Conservation (phyloP, 2,329 filamentous ascomycete species). For the Fusarium oligoseptatum region DNA sequence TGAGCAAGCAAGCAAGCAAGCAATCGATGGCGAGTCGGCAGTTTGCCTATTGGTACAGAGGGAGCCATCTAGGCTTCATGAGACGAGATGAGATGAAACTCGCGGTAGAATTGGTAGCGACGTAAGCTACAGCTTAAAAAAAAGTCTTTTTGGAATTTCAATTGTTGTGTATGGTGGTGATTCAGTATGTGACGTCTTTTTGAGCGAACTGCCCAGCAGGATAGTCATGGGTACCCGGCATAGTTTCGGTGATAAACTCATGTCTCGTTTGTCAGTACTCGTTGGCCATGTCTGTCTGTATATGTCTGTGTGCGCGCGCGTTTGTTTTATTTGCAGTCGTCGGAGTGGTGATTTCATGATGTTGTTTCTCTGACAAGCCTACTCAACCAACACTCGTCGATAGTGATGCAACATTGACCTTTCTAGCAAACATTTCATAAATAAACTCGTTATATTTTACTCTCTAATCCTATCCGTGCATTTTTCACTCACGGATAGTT, state of each 20-base stretch:
- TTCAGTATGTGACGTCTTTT: not conserved
- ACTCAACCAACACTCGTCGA: not conserved
- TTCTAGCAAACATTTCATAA: not conserved
- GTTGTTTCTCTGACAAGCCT: not conserved
- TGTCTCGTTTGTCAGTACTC: not conserved
- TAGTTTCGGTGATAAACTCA: not conserved
- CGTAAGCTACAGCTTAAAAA: slow-evolving; percentile 23
- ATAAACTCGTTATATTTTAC: not conserved
- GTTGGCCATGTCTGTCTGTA: not conserved
- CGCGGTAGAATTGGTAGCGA: slow-evolving; percentile 15
- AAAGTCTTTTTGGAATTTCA: slow-evolving; percentile 28
- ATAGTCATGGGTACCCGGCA: not conserved
- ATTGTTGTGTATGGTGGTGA: not conserved
- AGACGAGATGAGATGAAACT: not conserved
- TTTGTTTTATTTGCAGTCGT: not conserved
- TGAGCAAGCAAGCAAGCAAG: slow-evolving; percentile 15
- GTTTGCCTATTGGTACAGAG: slow-evolving; percentile 7
- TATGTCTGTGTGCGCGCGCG: too few species aligned
- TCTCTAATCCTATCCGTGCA: not conserved
- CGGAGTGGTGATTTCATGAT: not conserved
- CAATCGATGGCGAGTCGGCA: slow-evolving; percentile 12
- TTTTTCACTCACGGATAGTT: not conserved
- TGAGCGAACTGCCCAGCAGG: not conserved
- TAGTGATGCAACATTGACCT: not conserved
- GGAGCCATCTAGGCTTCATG: slow-evolving; percentile 10